Conservation (phyloP, 208 protist genomes). For the Acanthamoeba polyphaga region DNA sequence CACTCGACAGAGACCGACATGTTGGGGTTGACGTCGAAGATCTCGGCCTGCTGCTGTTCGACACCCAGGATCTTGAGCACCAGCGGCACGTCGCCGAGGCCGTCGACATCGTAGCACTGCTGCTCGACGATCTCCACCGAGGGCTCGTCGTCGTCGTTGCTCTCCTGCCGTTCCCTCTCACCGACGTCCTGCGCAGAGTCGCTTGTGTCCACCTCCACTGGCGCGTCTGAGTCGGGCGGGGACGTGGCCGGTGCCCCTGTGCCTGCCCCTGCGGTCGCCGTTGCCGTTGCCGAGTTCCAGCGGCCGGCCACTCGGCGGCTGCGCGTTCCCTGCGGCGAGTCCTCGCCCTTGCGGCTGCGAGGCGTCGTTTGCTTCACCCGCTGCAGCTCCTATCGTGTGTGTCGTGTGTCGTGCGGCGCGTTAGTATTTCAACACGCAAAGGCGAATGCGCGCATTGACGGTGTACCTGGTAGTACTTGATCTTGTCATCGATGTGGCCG, state of each 20-base stretch:
- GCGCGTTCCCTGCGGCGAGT: background rate
- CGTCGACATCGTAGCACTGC: background rate
- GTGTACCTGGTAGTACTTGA: background rate
- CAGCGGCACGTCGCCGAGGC: background rate
- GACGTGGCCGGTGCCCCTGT: no score
- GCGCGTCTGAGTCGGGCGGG: no score
- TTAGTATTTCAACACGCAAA: background rate
- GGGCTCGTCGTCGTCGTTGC: background rate
- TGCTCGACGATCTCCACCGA: background rate
- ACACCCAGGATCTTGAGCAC: slow-evolving; percentile 16
- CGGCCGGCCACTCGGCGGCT: background rate
- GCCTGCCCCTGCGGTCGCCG: background rate
- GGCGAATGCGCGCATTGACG: background rate
- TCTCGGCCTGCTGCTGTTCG: background rate
- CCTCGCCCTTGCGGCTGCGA: background rate
- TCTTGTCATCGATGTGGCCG: background rate
- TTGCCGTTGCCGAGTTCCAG: background rate
- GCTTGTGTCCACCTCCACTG: no score
- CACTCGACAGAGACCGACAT: slow-evolving; percentile 22
- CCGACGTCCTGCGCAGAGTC: no score
- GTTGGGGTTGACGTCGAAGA: slow-evolving; percentile 41
- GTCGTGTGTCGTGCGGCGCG: background rate
- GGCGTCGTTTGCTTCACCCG: background rate
- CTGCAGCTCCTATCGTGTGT: background rate
- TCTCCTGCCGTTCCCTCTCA: no score